Base-by-base conservation (phyloP, 768 basidiomycete species). In the Nevesoporus exiguus region DNA sequence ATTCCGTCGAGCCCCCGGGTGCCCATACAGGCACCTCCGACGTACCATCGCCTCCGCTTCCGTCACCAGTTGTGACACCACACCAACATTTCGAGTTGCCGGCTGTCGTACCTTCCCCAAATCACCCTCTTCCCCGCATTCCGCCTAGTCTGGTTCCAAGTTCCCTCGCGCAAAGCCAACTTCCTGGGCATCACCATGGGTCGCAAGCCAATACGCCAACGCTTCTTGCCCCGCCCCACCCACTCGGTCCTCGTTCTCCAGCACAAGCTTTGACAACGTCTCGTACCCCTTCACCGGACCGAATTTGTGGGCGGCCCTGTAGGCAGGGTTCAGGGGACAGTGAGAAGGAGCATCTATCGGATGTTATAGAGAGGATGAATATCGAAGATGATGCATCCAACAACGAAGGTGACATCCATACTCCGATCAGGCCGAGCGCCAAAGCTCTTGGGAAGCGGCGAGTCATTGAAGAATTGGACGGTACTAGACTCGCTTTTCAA, bases 381-480 rank as follows among this genome's bases (percentile, higher is more conserved):
- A 58, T 66, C 14, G 63, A 68, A 47, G 64, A 69, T 15, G 57
- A 62, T 24, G 15, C 22, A 33, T 52, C 46, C 19, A 22, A 57
- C 47, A 60, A 54, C 51, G 75, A 76, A 15, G 72, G 69, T 6
- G 65, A 74, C 5, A 49, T 63, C 14, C 56, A 50, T 46, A 68
- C 73, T 14, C 81, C 79, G n/a, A 62, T 76, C 11, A 77, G 78
- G 58, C 93, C 90, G 0, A 93, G 90, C 66, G 87, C 81, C 33
- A 97, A 95, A 68, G 92, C 93, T 4, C 78, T 94, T 2, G 93
- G 93, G 17, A 97, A 96, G 74, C 79, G 90, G 60, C 80, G 76
- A 61, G 81, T 85, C 15, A 70, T 84, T 9, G 80, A 82, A 46
- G 75, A 75, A 9, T 55, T 69, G 25, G 80, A 81, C 33, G 72